Evolutionary conservation across 2,329 filamentous ascomycete species (phyloP).

Genomic region (Byssoonygena ceratinophila): DNA sequence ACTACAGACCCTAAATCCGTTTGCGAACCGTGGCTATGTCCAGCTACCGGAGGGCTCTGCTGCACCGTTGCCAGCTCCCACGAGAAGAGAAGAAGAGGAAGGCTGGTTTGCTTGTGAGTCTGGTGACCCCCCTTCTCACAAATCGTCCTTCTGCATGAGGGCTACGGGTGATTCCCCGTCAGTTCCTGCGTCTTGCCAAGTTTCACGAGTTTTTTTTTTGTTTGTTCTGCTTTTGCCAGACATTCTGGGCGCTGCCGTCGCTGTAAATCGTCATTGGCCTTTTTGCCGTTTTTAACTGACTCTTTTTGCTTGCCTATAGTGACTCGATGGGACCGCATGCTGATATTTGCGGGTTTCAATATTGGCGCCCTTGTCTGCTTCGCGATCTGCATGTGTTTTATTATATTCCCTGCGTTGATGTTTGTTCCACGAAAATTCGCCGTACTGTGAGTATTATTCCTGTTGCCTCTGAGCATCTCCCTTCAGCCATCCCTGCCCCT

Average conservation of each 20-base stretch:
- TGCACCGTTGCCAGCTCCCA: slow-evolving; percentile 75
- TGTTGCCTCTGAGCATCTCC: slow-evolving; percentile 14
- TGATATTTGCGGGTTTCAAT: slow-evolving; percentile 88
- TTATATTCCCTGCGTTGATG: slow-evolving; percentile 72
- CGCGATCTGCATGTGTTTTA: slow-evolving; percentile 70
- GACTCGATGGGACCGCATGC: slow-evolving; percentile 89
- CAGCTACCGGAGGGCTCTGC: slow-evolving; percentile 75
- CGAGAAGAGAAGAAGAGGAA: slow-evolving; percentile 83
- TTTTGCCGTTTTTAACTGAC: neutral
- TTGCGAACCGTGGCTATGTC: slow-evolving; percentile 71
- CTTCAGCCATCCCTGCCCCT: slow-evolving; percentile 16
- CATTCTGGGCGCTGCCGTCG: neutral
- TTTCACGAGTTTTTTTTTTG: slow-evolving; percentile 21
- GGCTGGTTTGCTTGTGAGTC: slow-evolving; percentile 89
- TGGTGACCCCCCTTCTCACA: slow-evolving; percentile 15
- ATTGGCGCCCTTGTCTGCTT: slow-evolving; percentile 83
- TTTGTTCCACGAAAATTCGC: slow-evolving; percentile 86
- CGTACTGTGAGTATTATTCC: slow-evolving; percentile 65
- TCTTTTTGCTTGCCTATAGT: slow-evolving; percentile 47
- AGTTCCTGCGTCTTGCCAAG: slow-evolving; percentile 33
- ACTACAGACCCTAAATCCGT: slow-evolving; percentile 78
- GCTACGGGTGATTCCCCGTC: slow-evolving; percentile 13
- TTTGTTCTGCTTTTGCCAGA: neutral
- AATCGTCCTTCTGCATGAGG: slow-evolving; percentile 26
- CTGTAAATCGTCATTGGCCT: slow-evolving; percentile 1